Evolutionary conservation across 129 eudicot species (phyloP), one percentile per base, ranked within the genome.

Genomic region (Daucus carota): DNA sequence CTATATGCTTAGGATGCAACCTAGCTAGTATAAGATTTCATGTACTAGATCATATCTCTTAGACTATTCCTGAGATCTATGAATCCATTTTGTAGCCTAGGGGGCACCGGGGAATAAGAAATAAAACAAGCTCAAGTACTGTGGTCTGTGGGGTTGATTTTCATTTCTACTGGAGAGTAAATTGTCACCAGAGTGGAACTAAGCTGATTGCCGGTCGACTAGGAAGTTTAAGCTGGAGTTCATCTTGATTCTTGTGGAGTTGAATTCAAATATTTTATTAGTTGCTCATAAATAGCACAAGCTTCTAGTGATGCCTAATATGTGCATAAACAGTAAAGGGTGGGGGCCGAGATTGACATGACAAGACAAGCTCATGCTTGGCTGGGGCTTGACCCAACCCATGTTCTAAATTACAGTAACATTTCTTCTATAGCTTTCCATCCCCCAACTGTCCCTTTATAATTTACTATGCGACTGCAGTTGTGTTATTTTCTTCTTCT

Each of bases 301-400:
- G n/a, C n/a, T n/a, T n/a, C n/a, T n/a, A n/a, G n/a, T n/a, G n/a
- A n/a, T n/a, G n/a, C n/a, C n/a, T n/a, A n/a, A n/a, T n/a, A n/a
- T 3, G 43, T 40, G 43, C 7, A 40, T 40, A 3, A 4, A 40
- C 7, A 48, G n/a, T 59, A 36, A 36, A 2, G 20, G 73, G 22
- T 18, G 48, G 31, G 65, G 46, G 0, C 16, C 46, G 73, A 29
- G 31, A 15, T 40, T 70, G 74, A 70, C 4, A 70, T 38, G 74
- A 70, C 74, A 70, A 70, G 74, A 70, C 74, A 41, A 41, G 31
- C 10, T 41, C 22, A 70, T 41, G 50, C 32, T 40, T 70, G 74
- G 74, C 29, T 44, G 65, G 40, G 72, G 13, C 72, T 67, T 34
- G 72, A 67, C 72, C 41, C 72, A 67, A 33, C 8, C 70, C 70